These are phyloP conservation scores for Cryphonectria carpinicola DNA, from an alignment of 2,329 filamentous ascomycete species.

Conservation along the genomic window DNA sequence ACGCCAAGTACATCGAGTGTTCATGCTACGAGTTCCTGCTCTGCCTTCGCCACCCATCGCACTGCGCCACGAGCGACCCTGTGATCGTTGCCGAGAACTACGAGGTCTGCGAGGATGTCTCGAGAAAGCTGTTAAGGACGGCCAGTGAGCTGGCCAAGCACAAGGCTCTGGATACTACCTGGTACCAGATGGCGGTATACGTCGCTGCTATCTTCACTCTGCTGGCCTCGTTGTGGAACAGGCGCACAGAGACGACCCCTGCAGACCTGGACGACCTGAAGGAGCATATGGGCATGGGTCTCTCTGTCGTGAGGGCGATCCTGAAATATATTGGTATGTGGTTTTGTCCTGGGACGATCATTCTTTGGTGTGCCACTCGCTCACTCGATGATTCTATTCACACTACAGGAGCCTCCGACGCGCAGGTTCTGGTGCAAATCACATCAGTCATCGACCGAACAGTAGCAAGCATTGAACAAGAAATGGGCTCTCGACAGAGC, in stretches of 20 bases:
- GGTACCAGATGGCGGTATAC: constrained; percentile 75
- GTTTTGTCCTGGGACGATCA: background rate
- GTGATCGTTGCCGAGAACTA: constrained; percentile 64
- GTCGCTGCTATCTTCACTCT: constrained; percentile 74
- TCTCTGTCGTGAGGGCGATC: constrained; percentile 69
- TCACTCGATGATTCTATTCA: background rate
- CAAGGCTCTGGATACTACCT: constrained; percentile 76
- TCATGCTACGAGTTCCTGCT: constrained; percentile 62
- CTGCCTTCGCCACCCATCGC: constrained; percentile 64
- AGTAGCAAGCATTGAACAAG: constrained; percentile 56
- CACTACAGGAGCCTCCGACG: constrained; percentile 46
- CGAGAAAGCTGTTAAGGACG: constrained; percentile 65
- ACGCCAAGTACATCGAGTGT: constrained; percentile 58
- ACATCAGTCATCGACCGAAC: constrained; percentile 54
- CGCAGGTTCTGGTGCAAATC: constrained; percentile 49
- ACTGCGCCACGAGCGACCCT: constrained; percentile 58
- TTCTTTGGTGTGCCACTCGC: background rate
- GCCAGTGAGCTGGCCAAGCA: constrained; percentile 63
- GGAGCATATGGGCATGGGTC: constrained; percentile 71
- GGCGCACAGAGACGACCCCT: constrained; percentile 61
- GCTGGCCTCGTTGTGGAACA: constrained; percentile 70
- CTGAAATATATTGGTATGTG: constrained; percentile 65
- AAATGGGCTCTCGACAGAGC: constrained; percentile 45
- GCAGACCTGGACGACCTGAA: constrained; percentile 64
- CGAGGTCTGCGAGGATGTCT: constrained; percentile 67